phyloP scores from a whole-genome alignment of 768 basidiomycete genomes.

The Hebeloma cylindrosporum region DNA sequence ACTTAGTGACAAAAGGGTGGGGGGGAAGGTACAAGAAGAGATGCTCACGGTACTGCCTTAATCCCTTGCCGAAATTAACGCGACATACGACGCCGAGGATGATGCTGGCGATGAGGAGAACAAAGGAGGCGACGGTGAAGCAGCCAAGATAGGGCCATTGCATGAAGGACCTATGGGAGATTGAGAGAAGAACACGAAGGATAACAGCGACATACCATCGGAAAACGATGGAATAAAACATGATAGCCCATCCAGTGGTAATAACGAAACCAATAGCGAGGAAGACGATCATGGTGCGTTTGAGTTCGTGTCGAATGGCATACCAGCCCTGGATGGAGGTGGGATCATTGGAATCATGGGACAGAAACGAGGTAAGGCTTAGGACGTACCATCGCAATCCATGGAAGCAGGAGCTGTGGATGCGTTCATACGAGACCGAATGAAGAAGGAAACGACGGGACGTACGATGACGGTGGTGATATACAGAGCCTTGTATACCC shows the following conservation, averaged over 20 bases:
- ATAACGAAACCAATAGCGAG: slow-evolving; percentile 40
- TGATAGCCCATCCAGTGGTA: slow-evolving; percentile 37
- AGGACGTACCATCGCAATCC: slow-evolving; percentile 47
- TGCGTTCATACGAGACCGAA: not conserved
- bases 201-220: slow-evolving; percentile 33
- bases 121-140: slow-evolving; percentile 45
- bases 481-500: slow-evolving; percentile 44
- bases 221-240: slow-evolving; percentile 48
- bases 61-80: slow-evolving; percentile 53
- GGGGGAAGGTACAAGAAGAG: not conserved
- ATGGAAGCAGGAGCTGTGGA: slow-evolving; percentile 46
- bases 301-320: slow-evolving; percentile 48
- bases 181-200: slow-evolving; percentile 10
- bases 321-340: slow-evolving; percentile 48
- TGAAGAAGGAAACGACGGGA: slow-evolving; percentile 8
- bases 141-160: slow-evolving; percentile 51
- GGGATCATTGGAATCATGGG: not conserved
- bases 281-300: slow-evolving; percentile 41
- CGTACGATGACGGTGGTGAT: slow-evolving; percentile 46
- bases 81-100: slow-evolving; percentile 50
- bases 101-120: slow-evolving; percentile 40
- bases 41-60: slow-evolving; percentile 54
- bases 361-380: not conserved
- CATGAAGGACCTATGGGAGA: slow-evolving; percentile 40
- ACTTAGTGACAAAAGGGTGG: not conserved